Conservation (phyloP, 2,329 filamentous ascomycete genomes). For the Talaromyces sp. region DNA sequence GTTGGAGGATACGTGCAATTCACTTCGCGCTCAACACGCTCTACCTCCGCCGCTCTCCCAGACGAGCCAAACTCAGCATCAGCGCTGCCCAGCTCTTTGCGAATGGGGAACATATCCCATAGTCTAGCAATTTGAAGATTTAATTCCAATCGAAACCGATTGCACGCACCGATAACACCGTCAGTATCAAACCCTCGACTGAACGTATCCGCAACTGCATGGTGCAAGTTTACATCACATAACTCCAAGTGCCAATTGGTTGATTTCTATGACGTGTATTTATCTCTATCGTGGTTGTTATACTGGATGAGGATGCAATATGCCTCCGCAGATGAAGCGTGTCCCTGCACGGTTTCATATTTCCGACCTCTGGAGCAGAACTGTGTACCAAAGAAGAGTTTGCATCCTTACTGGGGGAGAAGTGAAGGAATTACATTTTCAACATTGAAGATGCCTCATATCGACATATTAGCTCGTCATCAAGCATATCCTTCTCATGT, state of each 20-base stretch:
- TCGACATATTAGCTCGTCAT: not conserved
- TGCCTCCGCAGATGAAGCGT: not conserved
- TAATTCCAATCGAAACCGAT: not conserved
- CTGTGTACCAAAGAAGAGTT: not conserved
- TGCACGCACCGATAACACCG: not conserved
- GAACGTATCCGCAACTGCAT: not conserved
- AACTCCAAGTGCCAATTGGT: not conserved
- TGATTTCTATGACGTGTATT: not conserved
- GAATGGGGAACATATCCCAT: not conserved
- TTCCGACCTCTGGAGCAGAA: not conserved
- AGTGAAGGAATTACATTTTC: not conserved
- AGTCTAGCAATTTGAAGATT: not conserved
- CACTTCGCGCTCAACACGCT: not conserved
- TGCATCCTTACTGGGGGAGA: not conserved
- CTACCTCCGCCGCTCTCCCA: not conserved
- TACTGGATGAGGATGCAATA: not conserved
- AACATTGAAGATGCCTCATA: not conserved
- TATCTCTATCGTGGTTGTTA: not conserved
- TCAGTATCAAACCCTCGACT: not conserved
- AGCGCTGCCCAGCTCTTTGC: not conserved
- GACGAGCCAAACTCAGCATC: not conserved
- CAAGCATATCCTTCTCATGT: not conserved
- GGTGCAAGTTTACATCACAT: not conserved
- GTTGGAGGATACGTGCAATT: not conserved
- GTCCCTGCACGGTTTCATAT: not conserved